Evolutionary conservation across 345 rosid genomes (phyloP).

Genomic region (Pistacia integerrima): DNA sequence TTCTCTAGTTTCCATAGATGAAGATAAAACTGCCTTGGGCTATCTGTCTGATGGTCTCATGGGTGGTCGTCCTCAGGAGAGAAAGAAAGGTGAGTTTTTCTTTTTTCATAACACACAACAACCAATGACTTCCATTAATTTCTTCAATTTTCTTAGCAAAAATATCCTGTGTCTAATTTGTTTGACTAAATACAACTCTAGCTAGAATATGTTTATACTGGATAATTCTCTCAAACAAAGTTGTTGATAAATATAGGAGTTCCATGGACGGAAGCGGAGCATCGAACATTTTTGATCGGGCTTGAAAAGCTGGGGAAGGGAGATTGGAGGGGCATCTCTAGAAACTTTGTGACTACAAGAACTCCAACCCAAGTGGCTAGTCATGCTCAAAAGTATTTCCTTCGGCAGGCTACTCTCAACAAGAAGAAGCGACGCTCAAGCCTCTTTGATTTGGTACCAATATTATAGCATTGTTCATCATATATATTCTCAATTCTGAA

Average conservation of each 20-base stretch:
- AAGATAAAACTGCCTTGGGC: constrained; percentile 34
- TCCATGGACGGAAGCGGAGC: constrained; percentile 80
- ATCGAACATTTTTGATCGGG: constrained; percentile 50
- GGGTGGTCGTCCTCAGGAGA: constrained; percentile 32
- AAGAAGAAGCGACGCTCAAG: constrained; percentile 67
- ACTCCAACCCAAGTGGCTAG: constrained; percentile 80
- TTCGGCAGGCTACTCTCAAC: constrained; percentile 45
- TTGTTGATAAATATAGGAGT: constrained; percentile 35
- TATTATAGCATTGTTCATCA: not conserved
- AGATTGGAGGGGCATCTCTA: constrained; percentile 78
- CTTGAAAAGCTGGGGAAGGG: constrained; percentile 69
- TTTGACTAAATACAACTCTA: too few species aligned
- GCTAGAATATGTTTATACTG: too few species aligned
- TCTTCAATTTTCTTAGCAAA: too few species aligned
- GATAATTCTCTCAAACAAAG: not conserved
- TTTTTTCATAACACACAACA: too few species aligned
- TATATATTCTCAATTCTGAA: not conserved
- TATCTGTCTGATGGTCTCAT: constrained; percentile 50
- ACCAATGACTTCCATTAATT: too few species aligned
- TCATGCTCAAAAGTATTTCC: constrained; percentile 76
- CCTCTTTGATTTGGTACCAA: constrained; percentile 57
- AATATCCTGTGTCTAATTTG: too few species aligned
- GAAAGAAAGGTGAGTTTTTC: constrained; percentile 46
- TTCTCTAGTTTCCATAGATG: constrained; percentile 34
- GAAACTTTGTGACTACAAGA: constrained; percentile 58